Base-by-base conservation (phyloP, 2,329 filamentous ascomycete genomes). In the Helotiales sp. region DNA sequence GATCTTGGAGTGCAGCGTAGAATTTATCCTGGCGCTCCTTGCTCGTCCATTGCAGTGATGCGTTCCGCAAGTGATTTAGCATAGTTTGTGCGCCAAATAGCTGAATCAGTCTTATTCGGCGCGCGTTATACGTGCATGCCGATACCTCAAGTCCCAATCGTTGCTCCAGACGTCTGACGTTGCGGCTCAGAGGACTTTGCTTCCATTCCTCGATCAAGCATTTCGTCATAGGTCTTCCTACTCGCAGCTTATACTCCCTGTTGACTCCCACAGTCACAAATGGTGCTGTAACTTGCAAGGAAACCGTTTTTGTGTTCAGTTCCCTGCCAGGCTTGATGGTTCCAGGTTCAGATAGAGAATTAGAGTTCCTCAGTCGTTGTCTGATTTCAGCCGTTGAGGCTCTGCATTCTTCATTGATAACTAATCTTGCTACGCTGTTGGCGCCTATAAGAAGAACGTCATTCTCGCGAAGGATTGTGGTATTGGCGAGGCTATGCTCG, bases 141-240 rank as follows among this genome's bases (percentile, higher is more conserved):
- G 58, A 60, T 22, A 60, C 58, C 52, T 60, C 58, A 29, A 60
- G 27, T 13, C 54, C 58, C 15, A 60, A 44, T n/a, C 42, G 36
- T 7, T 30, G 31, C 48, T 60, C 54, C 13, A 60, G 51, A 31
- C 12, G 8, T 34, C 19, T 15, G 12, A 57, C 33, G 6, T 47
- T 24, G 7, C 58, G 54, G 15, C 22, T 60, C 27, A 24, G 13
- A 34, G 56, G 38, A 13, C 34, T 30, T 22, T 55, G 46, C 34
- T 55, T 60, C 58, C 54, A 57, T 3, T 55, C 15, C 30, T 60
- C 58, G n/a, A 55, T 34, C 17, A 57, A 36, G 33, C 15, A 29
- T 24, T 54, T n/a, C 10, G 38, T 60, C 54, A 49, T 40, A n/a
- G 22, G 25, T 48, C 46, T 33, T 48, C 46, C 54, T n/a, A n/a